phyloP scores from a whole-genome alignment of 306 rosid genomes.

The Vigna reflexopilosa region DNA sequence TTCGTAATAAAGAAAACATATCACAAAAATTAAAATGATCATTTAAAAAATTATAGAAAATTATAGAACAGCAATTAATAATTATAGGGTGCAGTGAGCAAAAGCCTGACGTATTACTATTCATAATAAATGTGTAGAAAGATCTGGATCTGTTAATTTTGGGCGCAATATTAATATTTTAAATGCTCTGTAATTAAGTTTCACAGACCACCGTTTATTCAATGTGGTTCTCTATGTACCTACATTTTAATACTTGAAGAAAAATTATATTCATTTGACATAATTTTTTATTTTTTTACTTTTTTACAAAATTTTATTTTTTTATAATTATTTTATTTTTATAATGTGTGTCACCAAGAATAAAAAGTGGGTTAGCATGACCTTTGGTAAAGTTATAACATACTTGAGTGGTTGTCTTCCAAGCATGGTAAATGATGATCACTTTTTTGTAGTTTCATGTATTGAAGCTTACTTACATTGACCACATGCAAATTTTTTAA shows the following conservation, averaged over 20 bases:
- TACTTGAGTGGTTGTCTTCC: conserved; percentile 23
- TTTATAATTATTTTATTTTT: background rate
- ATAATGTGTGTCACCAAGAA: background rate
- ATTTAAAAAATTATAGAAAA: no score
- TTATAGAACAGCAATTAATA: no score
- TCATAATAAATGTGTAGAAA: no score
- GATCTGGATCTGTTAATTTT: no score
- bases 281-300: no score
- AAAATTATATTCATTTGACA: no score
- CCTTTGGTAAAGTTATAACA: background rate
- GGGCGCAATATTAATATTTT: background rate
- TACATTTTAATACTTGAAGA: no score
- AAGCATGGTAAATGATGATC: conserved; percentile 37
- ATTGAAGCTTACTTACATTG: background rate
- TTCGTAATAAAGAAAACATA: no score
- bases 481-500: background rate
- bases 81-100: no score
- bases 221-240: background rate
- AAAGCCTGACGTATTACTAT: no score
- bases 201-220: background rate
- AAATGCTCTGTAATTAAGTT: background rate
- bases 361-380: background rate
- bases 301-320: no score
- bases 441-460: conserved; percentile 2
- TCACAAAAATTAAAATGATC: no score